A percentile compares a stretch with the other conserved stretches of the same genome.
Evolutionary conservation across 1,284 basidiomycete species (phyloP).

Genomic region (Pseudozyma thailandica): DNA sequence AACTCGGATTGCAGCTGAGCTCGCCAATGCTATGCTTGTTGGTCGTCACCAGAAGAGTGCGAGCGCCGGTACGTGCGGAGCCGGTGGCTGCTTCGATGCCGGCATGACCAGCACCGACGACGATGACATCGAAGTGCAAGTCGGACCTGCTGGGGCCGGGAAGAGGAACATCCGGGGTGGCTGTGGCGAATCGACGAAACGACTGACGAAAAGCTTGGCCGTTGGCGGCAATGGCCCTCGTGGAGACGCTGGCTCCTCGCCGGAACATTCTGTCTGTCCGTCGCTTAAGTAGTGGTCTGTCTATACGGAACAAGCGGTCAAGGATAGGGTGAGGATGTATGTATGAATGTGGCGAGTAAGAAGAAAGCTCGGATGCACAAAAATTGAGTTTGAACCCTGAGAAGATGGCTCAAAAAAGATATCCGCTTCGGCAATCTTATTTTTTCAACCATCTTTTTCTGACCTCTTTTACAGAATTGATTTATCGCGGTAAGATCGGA

Average conservation of each 20-base stretch:
- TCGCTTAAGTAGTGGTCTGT: too few relatives aligned
- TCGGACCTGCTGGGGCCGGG: constrained; percentile 19
- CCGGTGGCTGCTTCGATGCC: constrained; percentile 89
- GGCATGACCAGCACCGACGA: constrained; percentile 91
- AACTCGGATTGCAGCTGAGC: constrained; percentile 83
- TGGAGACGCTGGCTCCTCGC: neutral
- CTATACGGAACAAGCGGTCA: too few relatives aligned
- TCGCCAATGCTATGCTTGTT: constrained; percentile 83
- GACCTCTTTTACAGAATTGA: too few relatives aligned
- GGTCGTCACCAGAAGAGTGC: constrained; percentile 83
- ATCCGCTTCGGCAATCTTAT: too few relatives aligned
- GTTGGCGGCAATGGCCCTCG: neutral
- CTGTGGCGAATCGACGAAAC: constrained; percentile 15
- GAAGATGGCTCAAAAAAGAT: too few relatives aligned
- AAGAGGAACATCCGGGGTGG: constrained; percentile 4
- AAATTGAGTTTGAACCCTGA: constrained; percentile 1
- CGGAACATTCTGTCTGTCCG: constrained; percentile 1
- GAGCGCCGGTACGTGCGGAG: constrained; percentile 81
- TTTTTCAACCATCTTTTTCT: too few relatives aligned
- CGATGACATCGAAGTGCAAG: constrained; percentile 74
- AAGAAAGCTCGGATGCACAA: too few relatives aligned
- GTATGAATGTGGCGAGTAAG: too few relatives aligned
- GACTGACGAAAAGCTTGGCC: constrained; percentile 1
- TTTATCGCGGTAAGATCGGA: too few relatives aligned
- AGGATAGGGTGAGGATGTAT: too few relatives aligned